A percentile compares a stretch with the other conserved stretches of the same genome.
Evolutionary conservation across 108 stramenopile species (phyloP).

Genomic region (Cylindrotheca closterium): DNA sequence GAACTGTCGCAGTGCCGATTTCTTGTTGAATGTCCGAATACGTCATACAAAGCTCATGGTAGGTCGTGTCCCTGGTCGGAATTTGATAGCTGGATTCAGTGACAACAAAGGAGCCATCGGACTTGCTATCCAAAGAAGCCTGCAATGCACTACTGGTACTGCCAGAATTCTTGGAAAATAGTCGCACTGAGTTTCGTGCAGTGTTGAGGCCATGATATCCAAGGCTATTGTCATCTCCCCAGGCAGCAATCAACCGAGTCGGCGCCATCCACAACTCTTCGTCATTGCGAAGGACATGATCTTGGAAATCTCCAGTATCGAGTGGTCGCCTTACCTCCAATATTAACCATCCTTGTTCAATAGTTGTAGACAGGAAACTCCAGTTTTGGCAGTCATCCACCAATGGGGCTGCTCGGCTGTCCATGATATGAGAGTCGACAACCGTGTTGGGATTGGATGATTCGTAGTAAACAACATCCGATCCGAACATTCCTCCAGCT

Average conservation of each 20-base stretch:
- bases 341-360: conserved; percentile 44
- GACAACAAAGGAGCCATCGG: conserved; percentile 43
- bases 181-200: conserved; percentile 39
- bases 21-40: conserved; percentile 32
- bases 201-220: conserved; percentile 46
- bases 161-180: conserved; percentile 22
- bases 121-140: conserved; percentile 14
- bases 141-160: conserved; percentile 16
- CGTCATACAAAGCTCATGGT: conserved; percentile 42
- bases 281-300: conserved; percentile 39
- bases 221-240: conserved; percentile 42
- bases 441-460: conserved; percentile 27
- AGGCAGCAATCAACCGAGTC: conserved; percentile 55
- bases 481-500: conserved; percentile 43
- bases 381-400: conserved; percentile 52
- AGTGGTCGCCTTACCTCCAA: conserved; percentile 50
- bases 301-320: conserved; percentile 52
- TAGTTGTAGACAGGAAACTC: conserved; percentile 20
- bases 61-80: conserved; percentile 34
- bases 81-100: conserved; percentile 26
- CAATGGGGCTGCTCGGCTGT: conserved; percentile 14
- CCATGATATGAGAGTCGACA: conserved; percentile 46
- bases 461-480: conserved; percentile 39
- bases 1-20: conserved; percentile 19
- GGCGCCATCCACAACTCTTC: conserved; percentile 14